Evolutionary conservation across 78 protist species (phyloP), one percentile per base, ranked within the genome.

Genomic region (Dictyostelium brefeldianum): DNA sequence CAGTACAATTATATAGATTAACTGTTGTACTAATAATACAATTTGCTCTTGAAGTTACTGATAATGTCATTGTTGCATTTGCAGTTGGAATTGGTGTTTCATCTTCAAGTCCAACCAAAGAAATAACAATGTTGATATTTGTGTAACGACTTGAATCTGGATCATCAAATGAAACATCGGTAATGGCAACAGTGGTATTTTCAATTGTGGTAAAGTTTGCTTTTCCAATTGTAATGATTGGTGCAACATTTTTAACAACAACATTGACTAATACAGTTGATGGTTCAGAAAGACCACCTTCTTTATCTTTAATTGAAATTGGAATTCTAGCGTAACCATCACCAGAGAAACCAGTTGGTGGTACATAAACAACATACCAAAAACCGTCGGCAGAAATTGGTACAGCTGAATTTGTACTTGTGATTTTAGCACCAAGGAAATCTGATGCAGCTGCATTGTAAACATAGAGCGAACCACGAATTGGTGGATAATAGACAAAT

Each of bases 161-260:
- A 59, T 64, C 73, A 15, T 29, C 82, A 43, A 74, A 54, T 12
- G 83, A n/a, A 0, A 84, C 74, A 67, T 43, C 48, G 1, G 75
- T 67, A 14, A 62, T 36, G 22, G 27, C 70, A 11, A 62, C 27
- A 11, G 70, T 25, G 4, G 70, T 62, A 11, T 62, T 62, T 41
- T 67, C 5, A 25, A 82, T 8, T 10, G 53, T 14, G 0, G 56
- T 74, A 20, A 43, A 84, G 43, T 54, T 47, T 43, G 27, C 7
- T 5, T 43, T 18, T 6, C 41, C 56, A 27, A 29, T 69, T 12
- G 48, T 59, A 53, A 84, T 74, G 54, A 46, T 11, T 36, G 92
- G 92, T 12, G 83, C 54, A 22, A 59, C 7, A 65, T 75, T 73
- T 1, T 15, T 74, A 46, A 27, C 36, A 3, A 7, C 0, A 20